Evolutionary conservation across 768 basidiomycete genomes (phyloP), one percentile per base, ranked within the genome.

Genomic region (Calocera cornea): DNA sequence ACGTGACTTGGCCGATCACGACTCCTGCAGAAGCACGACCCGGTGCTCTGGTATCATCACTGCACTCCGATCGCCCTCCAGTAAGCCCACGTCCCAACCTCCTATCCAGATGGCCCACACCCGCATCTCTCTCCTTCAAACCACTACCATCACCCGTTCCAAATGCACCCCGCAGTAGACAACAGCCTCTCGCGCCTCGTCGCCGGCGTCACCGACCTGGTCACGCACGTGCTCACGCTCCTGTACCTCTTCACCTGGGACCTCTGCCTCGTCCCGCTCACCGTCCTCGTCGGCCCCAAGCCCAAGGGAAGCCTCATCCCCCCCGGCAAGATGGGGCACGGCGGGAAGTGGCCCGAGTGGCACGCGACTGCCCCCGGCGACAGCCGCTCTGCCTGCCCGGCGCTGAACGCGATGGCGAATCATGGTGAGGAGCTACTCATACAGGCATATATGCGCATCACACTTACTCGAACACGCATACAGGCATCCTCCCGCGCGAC

Each of bases 341-440:
- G 79, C 34, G 86, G 88, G 0, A 72, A 79, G 50, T 91, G 89
- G 89, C 88, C 89, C 0, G 83, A 86, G 72, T 90, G 81, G 72
- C 76, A 80, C 0, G 75, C 85, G 1, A 87, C 11, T 0, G 76
- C 74, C 67, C 80, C 84, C 8, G 83, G 83, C 0, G 89, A 90
- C 70, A 89, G 88, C 71, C 79, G 90, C 1, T 83, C 83, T 69
- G 83, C 86, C 0, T 91, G 89, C 70, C 89, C 89, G 0, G 88
- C 83, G 16, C 74, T 92, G 68, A 92, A 92, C 70, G 86, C 88
- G 0, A 79, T 92, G 83, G 88, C 90, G 7, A 92, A 92, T 73
- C 90, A 92, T 69, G 90, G 90, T 90, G 41, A n/a, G 24, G 75
- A 67, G 41, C 14, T 29, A 41, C 19, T 11, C 29, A 14, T 34